Percentiles rank a stretch among this genome's conserved stretches.
Evolutionary conservation across 495 filamentous ascomycete genomes (phyloP).

Genomic region (Xylaria telfairii): DNA sequence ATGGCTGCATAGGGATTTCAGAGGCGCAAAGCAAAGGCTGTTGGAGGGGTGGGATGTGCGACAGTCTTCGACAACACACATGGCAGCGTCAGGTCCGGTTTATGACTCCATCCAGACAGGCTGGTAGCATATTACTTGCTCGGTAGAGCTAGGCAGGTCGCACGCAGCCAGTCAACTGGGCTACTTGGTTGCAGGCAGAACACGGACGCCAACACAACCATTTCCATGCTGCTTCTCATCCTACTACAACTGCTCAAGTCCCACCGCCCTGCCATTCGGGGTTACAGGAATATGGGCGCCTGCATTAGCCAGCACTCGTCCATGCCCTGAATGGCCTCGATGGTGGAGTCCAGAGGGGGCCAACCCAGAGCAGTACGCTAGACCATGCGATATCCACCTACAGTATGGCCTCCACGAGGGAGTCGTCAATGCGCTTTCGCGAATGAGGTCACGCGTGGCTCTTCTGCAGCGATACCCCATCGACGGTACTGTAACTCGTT

Average conservation of each 20-base stretch:
- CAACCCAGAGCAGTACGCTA: conserved; percentile 1
- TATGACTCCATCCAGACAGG: conserved; percentile 5
- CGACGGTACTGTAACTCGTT: not conserved
- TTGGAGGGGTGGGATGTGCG: not conserved
- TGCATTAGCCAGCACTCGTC: conserved; percentile 21
- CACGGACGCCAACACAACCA: conserved; percentile 15
- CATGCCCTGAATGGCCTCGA: conserved; percentile 2
- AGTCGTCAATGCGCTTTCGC: conserved; percentile 12
- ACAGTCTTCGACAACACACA: conserved; percentile 8
- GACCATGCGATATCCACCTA: conserved; percentile 3
- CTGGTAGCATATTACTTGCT: conserved; percentile 7
- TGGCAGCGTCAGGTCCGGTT: conserved; percentile 9
- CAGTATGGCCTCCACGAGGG: conserved; percentile 10
- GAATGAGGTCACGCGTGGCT: conserved; percentile 19
- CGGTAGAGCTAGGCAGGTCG: not conserved
- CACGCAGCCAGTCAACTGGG: conserved; percentile 2
- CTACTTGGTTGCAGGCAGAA: not conserved
- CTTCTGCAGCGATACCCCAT: conserved; percentile 5
- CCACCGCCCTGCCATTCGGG: conserved; percentile 7
- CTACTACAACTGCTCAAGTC: not conserved
- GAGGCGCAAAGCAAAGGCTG: not conserved
- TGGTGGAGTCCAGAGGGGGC: not conserved
- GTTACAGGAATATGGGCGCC: conserved; percentile 3
- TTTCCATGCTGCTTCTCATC: not conserved
- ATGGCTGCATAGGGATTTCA: not conserved